Conservation (phyloP, 2,329 filamentous ascomycete species). For the Fusarium ramigenum region DNA sequence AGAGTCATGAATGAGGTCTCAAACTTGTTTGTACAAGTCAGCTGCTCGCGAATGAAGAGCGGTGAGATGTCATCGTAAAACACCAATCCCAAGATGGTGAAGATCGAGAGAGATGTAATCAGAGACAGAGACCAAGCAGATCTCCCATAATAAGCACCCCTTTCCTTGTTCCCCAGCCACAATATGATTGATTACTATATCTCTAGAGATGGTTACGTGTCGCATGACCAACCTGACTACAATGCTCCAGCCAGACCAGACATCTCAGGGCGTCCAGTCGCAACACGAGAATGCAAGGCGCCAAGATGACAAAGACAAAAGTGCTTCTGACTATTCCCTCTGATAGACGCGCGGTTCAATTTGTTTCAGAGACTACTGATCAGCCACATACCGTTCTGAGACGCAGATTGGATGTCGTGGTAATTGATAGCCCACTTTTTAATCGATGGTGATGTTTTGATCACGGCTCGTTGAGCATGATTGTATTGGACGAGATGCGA, state of each 20-base stretch:
- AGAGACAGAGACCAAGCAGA: neutral
- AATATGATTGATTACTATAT: neutral
- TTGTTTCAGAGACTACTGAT: neutral
- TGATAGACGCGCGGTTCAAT: conserved; percentile 26
- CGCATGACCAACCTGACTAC: conserved; percentile 11
- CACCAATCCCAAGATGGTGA: neutral
- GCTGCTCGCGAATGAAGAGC: conserved; percentile 3
- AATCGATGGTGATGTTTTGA: neutral
- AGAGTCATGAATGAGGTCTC: neutral
- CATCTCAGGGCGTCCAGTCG: conserved; percentile 19
- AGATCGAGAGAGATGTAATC: conserved; percentile 1
- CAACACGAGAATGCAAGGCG: neutral
- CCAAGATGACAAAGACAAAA: conserved; percentile 9
- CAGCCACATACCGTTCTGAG: conserved; percentile 17
- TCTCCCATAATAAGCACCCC: neutral
- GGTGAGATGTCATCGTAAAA: conserved; percentile 21
- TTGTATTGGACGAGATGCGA: neutral
- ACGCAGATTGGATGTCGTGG: conserved; percentile 9
- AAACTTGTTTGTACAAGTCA: neutral
- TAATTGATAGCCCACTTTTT: conserved; percentile 24
- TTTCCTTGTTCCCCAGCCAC: conserved; percentile 2
- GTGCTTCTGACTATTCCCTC: conserved; percentile 3
- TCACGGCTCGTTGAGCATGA: conserved; percentile 4
- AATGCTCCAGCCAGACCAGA: conserved; percentile 1
- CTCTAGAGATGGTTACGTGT: neutral